Base-by-base conservation (phyloP, 1,284 basidiomycete genomes). In the Ustilago curta region DNA sequence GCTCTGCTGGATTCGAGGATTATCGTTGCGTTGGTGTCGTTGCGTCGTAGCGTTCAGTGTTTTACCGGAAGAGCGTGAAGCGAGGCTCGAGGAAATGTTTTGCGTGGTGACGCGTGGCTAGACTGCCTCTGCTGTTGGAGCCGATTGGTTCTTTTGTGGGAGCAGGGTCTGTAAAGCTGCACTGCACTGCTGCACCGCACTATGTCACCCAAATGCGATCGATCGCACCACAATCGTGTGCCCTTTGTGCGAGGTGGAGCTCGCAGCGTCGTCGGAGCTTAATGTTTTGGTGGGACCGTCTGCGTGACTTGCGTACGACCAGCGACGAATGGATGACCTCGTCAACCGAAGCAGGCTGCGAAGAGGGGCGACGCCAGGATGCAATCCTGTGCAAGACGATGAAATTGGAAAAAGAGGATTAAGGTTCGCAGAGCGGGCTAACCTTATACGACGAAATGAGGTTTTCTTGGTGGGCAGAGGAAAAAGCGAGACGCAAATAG, bases 361-460 rank as follows among this genome's bases (percentile, higher is more conserved):
- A 31, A 32, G 44, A 42, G n/a, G 39, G 23, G 35, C 45, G 12
- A 18, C 14, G 45, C 44, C 29, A 1, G 14, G 45, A 49, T 32
- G 47, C 50, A 21, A 23, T 43, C 27, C 48, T 40, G 55, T 35
- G 31, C 40, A 18, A 39, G 44, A 52, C 42, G 37, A n/a, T 42
- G 39, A 25, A 40, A 27, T 5, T n/a, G 27, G 19, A 8, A 27
- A 55, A 56, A 31, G 32, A 35, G 32, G 32, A 48, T 64, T 64
- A 65, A 70, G 62, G 68, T 70, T 70, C 40, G 61, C 56, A 55
- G n/a, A 44, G 51, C 62, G 68, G 50, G 8, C 32, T 32, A 58
- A 65, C 61, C 61, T 70, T 70, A 42, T 57, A n/a, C 8, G 52
- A 58, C 31, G 57, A 70, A 70, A 70, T 70, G 68, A 65, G 59